Evolutionary conservation across 768 basidiomycete genomes (phyloP).

Genomic region (Mycena crocata): DNA sequence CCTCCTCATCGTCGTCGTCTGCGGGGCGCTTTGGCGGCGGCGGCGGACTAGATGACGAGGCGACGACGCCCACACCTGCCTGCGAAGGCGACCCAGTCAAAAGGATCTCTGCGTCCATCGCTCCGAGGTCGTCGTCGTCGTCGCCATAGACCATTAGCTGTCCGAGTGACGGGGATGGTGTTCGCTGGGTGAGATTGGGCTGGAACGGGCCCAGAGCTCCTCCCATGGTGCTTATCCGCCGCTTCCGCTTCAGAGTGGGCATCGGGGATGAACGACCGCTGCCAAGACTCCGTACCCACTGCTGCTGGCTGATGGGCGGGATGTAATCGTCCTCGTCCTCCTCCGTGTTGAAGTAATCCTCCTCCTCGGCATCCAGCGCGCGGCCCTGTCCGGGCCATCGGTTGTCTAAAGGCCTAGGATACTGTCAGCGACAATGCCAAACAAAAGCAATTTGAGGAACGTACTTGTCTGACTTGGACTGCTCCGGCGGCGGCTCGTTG

Average conservation of each 20-base stretch:
- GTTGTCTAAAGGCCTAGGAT: slow-evolving; percentile 51
- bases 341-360: slow-evolving; percentile 92
- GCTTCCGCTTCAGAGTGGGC: slow-evolving; percentile 67
- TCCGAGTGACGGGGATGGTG: slow-evolving; percentile 65
- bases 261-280: slow-evolving; percentile 43
- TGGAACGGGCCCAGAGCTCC: slow-evolving; percentile 59
- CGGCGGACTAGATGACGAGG: slow-evolving; percentile 51
- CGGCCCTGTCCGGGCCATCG: slow-evolving; percentile 63
- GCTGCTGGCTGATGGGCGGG: slow-evolving; percentile 51
- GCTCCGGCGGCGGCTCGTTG: slow-evolving; percentile 77
- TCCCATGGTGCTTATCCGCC: slow-evolving; percentile 55
- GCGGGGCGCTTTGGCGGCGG: slow-evolving; percentile 60
- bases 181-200: slow-evolving; percentile 44
- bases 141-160: slow-evolving; percentile 84
- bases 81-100: slow-evolving; percentile 43
- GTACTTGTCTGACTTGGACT: slow-evolving; percentile 64
- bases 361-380: slow-evolving; percentile 80
- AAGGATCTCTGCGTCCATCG: slow-evolving; percentile 38
- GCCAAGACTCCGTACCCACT: slow-evolving; percentile 47
- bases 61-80: slow-evolving; percentile 27
- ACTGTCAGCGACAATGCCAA: slow-evolving; percentile 25
- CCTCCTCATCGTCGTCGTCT: slow-evolving; percentile 66
- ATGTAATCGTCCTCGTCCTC: slow-evolving; percentile 70
- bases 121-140: slow-evolving; percentile 69
- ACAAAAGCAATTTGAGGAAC: slow-evolving; percentile 25